Percentiles rank a stretch among this genome's conserved stretches.
These are phyloP conservation scores for Orbilia quercus DNA, from an alignment of 2,329 filamentous ascomycete genomes.

Conservation along the genomic window DNA sequence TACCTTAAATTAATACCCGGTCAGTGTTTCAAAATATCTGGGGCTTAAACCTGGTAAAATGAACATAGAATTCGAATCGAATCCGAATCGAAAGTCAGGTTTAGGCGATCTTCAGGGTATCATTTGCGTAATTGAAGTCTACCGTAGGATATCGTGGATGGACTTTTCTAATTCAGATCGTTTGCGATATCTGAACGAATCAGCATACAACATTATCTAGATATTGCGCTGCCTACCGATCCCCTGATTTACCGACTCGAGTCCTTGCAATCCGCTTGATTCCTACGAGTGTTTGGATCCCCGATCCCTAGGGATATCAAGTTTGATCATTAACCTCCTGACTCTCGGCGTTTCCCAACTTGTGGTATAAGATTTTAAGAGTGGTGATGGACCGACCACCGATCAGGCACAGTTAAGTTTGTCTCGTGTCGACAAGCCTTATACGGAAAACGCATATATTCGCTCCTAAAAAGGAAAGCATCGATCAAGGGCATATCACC, in stretches of 20 bases:
- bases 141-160: slow-evolving; percentile 16
- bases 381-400: slow-evolving; percentile 1
- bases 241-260: slow-evolving; percentile 22
- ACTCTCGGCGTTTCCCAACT: slow-evolving; percentile 3
- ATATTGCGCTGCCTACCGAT: slow-evolving; percentile 1
- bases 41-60: slow-evolving; percentile 29
- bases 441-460: slow-evolving; percentile 24
- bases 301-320: background rate
- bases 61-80: no score
- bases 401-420: slow-evolving; percentile 2
- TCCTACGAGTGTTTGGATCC: background rate
- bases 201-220: slow-evolving; percentile 13
- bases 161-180: slow-evolving; percentile 3
- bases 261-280: background rate
- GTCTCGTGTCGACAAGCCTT: slow-evolving; percentile 38
- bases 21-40: slow-evolving; percentile 3
- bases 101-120: background rate
- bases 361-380: no score
- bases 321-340: slow-evolving; percentile 13
- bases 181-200: slow-evolving; percentile 15
- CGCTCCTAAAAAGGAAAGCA: slow-evolving; percentile 11
- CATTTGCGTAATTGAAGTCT: slow-evolving; percentile 19
- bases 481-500: slow-evolving; percentile 32
- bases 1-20: background rate
- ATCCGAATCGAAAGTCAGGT: background rate